Evolutionary conservation across 352 stramenopile genomes (phyloP), one percentile per base, ranked within the genome.

Genomic region (Pythium sukuiense): DNA sequence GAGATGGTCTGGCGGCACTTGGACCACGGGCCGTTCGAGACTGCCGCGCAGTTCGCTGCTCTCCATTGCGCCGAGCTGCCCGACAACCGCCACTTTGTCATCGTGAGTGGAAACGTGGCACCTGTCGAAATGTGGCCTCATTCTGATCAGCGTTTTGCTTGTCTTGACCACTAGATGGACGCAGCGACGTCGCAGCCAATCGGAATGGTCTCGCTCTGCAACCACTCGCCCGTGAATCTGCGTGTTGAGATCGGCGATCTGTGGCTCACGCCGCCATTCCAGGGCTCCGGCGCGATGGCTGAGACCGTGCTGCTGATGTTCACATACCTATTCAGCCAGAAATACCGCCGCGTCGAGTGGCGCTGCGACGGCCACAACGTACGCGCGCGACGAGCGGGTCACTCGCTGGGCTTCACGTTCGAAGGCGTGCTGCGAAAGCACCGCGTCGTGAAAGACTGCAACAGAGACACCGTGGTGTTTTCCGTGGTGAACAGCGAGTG

Each of bases 381-480:
- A 9, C 85, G 86, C n/a, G 88, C 82, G 35, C 71, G 88, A 57
- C 86, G 87, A 33, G 81, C 83, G 20, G 88, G 76, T 1, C 86
- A 96, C 58, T 90, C 82, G 32, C 64, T 95, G 32, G 89, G 90
- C 7, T 95, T 97, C 59, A 80, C 76, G 11, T 91, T 97, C 61
- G 90, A 97, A 73, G 90, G 90, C 8, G 89, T 97, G 9, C 68
- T 96, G 60, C 80, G 87, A 11, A 97, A 97, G 66, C 87, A 97
- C 69, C 78, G 80, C 59, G 80, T 97, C 62, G 70, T 92, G 46
- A 92, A 96, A 70, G 79, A 85, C 6, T 86, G 85, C 69, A 97
- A 97, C 55, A 74, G 79, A 20, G 90, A 97, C 67, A 93, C 88
- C 12, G 89, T 90, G 12, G 63, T 95, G 2, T 96, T 97, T 63